These are phyloP conservation scores for Sporisorium sorghi DNA, from an alignment of 1,284 basidiomycete genomes.

Conservation along the genomic window DNA sequence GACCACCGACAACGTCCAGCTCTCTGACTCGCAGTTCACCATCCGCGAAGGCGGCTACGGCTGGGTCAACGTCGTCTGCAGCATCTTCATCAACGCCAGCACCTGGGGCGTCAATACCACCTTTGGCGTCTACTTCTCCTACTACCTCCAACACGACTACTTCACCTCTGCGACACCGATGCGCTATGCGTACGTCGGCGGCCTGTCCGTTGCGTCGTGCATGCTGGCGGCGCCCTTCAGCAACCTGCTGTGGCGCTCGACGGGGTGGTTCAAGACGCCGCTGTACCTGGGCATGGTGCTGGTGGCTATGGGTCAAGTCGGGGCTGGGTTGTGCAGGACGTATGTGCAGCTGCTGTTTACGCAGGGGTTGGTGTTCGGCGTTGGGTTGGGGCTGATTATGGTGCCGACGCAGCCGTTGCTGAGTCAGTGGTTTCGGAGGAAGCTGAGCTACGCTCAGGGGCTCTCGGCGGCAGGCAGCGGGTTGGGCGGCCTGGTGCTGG, in stretches of 20 bases:
- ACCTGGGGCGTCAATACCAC: slow-evolving; percentile 71
- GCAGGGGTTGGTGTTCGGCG: slow-evolving; percentile 55
- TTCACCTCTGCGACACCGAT: slow-evolving; percentile 69
- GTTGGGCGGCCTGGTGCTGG: slow-evolving; percentile 35
- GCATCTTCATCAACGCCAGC: slow-evolving; percentile 66
- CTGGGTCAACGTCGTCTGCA: slow-evolving; percentile 70
- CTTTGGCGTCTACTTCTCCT: slow-evolving; percentile 71
- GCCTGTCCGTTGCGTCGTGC: slow-evolving; percentile 69
- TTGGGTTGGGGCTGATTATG: slow-evolving; percentile 57
- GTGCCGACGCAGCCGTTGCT: slow-evolving; percentile 47
- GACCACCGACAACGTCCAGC: slow-evolving; percentile 33
- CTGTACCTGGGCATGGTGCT: slow-evolving; percentile 66
- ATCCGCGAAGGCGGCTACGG: slow-evolving; percentile 71
- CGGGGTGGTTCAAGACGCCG: slow-evolving; percentile 66
- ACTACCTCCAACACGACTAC: slow-evolving; percentile 70
- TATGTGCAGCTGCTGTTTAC: slow-evolving; percentile 56
- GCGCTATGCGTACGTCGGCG: slow-evolving; percentile 71
- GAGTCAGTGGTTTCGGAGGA: slow-evolving; percentile 43
- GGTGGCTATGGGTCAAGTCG: slow-evolving; percentile 42
- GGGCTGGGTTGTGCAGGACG: slow-evolving; percentile 45
- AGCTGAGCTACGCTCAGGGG: slow-evolving; percentile 37
- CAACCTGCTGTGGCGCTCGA: slow-evolving; percentile 66
- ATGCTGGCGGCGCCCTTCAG: slow-evolving; percentile 69
- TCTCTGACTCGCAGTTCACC: slow-evolving; percentile 38
- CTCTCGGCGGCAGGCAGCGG: slow-evolving; percentile 34